Evolutionary conservation across 305 asterid genomes (phyloP), one percentile per base, ranked within the genome.

Genomic region (Nicotiana rustica): DNA sequence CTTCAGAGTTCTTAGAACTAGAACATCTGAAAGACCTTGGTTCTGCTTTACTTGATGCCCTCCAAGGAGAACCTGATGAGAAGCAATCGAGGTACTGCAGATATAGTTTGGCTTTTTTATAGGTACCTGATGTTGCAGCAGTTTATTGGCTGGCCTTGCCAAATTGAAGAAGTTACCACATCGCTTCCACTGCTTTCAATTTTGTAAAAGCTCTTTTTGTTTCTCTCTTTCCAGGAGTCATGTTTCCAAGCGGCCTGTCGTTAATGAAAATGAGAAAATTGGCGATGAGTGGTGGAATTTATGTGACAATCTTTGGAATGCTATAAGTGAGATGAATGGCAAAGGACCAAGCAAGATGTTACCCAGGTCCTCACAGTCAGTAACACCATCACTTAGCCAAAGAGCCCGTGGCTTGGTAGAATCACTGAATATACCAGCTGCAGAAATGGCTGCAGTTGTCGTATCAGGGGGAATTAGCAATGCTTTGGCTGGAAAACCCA

Each of bases 351-450:
- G 89, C 90, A 97, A 89, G 87, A 83, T 82, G 80, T 83, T 97
- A 66, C 94, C 97, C 57, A 89, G 93, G 88, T 90, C 97, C 85
- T 90, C 98, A 79, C 90, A 97, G 76, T 75, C 92, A 81, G 78
- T 88, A 70, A 84, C 83, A 66, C 98, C 99, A 86, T 90, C 99
- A 49, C 89, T 97, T 80, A 86, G 98, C 85, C 99, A 97, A 89
- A 92, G 99, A 88, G 99, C 99, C 85, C 99, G 98, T 88, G 99
- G 97, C 57, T 87, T 97, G 94, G 99, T 97, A 78, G 99, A 97
- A 82, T 97, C 99, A 7, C 87, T 97, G 75, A 97, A 95, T 88
- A 95, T 93, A 82, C 99, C 99, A 83, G 97, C 99, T 65, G 97
- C 99, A 62, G 99, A 97, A 90, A 92, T 97, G 98, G 99, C 99